Conservation (phyloP, 768 basidiomycete genomes). For the Pholiota microspora region DNA sequence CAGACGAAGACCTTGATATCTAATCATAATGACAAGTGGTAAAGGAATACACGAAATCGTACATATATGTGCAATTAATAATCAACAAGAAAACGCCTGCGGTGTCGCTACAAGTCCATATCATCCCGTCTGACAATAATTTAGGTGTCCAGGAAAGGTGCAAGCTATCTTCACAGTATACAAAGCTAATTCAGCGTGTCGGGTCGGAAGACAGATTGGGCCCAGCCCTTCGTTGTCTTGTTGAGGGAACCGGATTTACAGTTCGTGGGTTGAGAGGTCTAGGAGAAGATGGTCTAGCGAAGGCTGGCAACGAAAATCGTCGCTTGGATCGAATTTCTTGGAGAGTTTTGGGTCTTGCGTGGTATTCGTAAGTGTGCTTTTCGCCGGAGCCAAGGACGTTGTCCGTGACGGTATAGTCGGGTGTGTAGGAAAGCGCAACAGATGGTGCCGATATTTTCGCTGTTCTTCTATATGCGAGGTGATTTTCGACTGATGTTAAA, state of each 20-base stretch:
- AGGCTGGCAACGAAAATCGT: constrained; percentile 32
- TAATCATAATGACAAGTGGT: constrained; percentile 24
- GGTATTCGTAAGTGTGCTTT: constrained; percentile 16
- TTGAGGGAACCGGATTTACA: background rate
- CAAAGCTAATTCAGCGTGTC: background rate
- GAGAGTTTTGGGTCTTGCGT: constrained; percentile 28
- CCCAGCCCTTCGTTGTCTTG: constrained; percentile 1
- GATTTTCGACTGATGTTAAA: constrained; percentile 3
- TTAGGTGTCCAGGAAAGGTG: background rate
- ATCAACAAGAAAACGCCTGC: background rate
- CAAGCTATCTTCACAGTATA: background rate
- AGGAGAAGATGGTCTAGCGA: constrained; percentile 17
- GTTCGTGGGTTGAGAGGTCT: constrained; percentile 14
- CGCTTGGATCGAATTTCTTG: constrained; percentile 36
- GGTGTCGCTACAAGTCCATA: background rate
- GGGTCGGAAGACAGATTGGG: constrained; percentile 2
- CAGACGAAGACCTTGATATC: constrained; percentile 91
- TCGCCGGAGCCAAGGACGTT: constrained; percentile 12
- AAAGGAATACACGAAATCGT: background rate
- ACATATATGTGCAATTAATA: background rate
- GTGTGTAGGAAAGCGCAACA: constrained; percentile 13
- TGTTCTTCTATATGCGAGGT: constrained; percentile 5
- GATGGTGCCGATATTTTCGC: constrained; percentile 19
- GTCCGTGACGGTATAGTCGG: constrained; percentile 9
- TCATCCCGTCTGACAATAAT: background rate